Base-by-base conservation (phyloP, 1,284 basidiomycete genomes). In the Trichosporon coremiiforme region DNA sequence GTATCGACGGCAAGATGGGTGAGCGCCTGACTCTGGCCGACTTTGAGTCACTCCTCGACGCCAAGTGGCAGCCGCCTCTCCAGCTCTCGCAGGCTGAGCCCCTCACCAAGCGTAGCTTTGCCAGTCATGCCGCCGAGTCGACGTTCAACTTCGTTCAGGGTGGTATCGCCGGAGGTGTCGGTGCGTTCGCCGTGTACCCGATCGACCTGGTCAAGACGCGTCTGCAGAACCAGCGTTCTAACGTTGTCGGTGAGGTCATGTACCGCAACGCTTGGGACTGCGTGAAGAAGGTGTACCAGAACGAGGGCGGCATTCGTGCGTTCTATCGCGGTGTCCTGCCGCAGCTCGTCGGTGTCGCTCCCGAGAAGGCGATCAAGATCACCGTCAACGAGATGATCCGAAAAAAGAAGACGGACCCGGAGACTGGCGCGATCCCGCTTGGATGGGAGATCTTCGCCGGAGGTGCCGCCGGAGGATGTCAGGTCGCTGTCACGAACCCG, bases 401-500 rank as follows among this genome's bases (percentile, higher is more conserved):
- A 67, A 87, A 89, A 20, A 88, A 89, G 70, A 89, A 90, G 13
- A 95, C 90, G 83, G 95, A 99, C 83, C 93, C 94, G 36, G 93
- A 96, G 82, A 98, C 95, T 7, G 97, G 97, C 25, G 88, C 91
- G 69, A 98, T 99, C 81, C 88, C 90, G 66, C 79, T 98, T 41
- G 79, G 80, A 20, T 95, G 93, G 91, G 97, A 99, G 84, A 76
- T 99, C 10, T 73, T 94, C 10, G 96, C 96, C 53, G 96, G 96
- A 86, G 96, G 92, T 78, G 86, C 88, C 47, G 96, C 96, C 36
- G 96, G 96, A 84, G 97, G 92, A 80, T 96, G 94, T 80, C 96
- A 99, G 90, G 96, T 99, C 76, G 93, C 95, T 71, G 97, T 98
- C 79, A 98, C 95, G 50, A 98, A 98, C 83, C 95, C 96, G 25